These are phyloP conservation scores for Zygnema cylindricum DNA, from an alignment of 139 green algal genomes.

Conservation along the genomic window DNA sequence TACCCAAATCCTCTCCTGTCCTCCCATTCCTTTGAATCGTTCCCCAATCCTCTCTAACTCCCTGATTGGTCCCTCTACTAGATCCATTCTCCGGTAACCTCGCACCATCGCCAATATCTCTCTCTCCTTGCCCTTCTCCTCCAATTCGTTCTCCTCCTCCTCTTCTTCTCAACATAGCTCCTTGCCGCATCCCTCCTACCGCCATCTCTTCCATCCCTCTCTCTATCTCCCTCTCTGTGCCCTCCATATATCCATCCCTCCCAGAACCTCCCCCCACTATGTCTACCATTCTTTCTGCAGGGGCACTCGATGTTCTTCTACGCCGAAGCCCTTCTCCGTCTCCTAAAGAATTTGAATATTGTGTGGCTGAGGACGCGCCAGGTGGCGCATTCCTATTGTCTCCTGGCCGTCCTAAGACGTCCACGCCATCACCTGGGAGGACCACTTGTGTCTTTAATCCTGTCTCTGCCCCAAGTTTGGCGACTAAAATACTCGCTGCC, in stretches of 20 bases:
- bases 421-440: background rate
- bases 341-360: too few species aligned
- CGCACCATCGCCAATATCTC: too few species aligned
- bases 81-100: too few species aligned
- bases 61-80: too few species aligned
- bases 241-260: background rate
- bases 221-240: background rate
- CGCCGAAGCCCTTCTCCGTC: background rate
- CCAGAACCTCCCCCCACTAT: background rate
- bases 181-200: slow-evolving; percentile 11
- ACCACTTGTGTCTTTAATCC: too few species aligned
- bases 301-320: background rate
- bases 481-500: slow-evolving; percentile 32
- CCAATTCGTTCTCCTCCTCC: slow-evolving; percentile 26
- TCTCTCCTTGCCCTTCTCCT: too few species aligned
- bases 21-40: background rate
- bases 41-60: too few species aligned
- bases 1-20: background rate
- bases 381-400: too few species aligned
- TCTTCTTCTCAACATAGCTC: background rate
- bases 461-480: background rate
- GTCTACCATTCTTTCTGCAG: background rate
- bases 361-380: background rate
- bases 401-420: too few species aligned
- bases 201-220: background rate